Conservation (phyloP, 1,284 basidiomycete species). For the Mycosarcoma mackinlayi region DNA sequence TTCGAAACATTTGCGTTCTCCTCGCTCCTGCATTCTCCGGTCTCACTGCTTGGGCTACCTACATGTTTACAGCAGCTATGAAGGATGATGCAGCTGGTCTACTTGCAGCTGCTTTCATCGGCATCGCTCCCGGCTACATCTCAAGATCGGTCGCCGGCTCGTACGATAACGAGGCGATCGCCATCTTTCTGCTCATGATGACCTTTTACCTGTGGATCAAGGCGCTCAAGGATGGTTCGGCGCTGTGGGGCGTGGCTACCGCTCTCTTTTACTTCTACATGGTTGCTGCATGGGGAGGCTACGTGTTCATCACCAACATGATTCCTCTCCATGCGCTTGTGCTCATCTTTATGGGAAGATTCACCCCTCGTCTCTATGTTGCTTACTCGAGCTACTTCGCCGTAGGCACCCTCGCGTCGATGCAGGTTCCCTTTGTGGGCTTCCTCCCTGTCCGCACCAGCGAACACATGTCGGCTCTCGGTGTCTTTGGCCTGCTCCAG, state of each 20-base stretch:
- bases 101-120: conserved; percentile 97
- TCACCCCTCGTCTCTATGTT: conserved; percentile 89
- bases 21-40: conserved; percentile 97
- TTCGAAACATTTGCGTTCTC: conserved; percentile 95
- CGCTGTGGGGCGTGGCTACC: conserved; percentile 86
- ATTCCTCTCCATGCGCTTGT: conserved; percentile 94
- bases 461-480: conserved; percentile 98
- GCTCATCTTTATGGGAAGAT: conserved; percentile 96
- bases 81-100: conserved; percentile 82
- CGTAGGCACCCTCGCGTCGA: conserved; percentile 93
- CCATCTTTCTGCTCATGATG: conserved; percentile 99
- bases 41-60: conserved; percentile 96
- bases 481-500: conserved; percentile 95
- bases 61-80: conserved; percentile 70
- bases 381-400: conserved; percentile 98
- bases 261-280: conserved; percentile 99
- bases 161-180: conserved; percentile 99
- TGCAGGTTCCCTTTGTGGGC: conserved; percentile 99
- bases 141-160: conserved; percentile 98
- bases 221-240: conserved; percentile 91
- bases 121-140: conserved; percentile 94
- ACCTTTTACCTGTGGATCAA: conserved; percentile 99
- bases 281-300: conserved; percentile 99
- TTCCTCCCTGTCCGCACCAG: conserved; percentile 98
- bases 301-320: conserved; percentile 99